These are phyloP conservation scores for Bassia scoparia DNA, from an alignment of 148 eudicot species.

Conservation along the genomic window DNA sequence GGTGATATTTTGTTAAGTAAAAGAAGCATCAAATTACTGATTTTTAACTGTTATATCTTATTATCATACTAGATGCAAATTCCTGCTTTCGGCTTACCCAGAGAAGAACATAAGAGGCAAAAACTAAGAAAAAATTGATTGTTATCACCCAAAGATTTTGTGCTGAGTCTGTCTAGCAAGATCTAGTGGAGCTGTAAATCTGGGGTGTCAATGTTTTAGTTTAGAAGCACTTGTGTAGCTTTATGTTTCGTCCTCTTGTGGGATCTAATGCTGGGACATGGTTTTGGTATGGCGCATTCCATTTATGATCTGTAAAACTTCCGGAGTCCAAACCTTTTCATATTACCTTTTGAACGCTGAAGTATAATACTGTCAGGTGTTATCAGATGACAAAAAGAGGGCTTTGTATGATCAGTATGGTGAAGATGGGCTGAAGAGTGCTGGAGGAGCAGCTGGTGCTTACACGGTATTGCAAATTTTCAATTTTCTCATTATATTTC, in stretches of 20 bases:
- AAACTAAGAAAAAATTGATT: background rate
- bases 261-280: slow-evolving; percentile 1
- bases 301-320: slow-evolving; percentile 9
- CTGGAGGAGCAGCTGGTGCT: slow-evolving; percentile 76
- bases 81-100: background rate
- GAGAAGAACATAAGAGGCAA: background rate
- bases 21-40: background rate
- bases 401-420: slow-evolving; percentile 95
- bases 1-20: background rate
- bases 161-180: background rate
- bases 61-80: background rate
- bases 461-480: slow-evolving; percentile 61
- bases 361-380: slow-evolving; percentile 69
- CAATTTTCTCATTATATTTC: slow-evolving; percentile 2
- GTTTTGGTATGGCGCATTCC: background rate
- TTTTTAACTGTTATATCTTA: background rate
- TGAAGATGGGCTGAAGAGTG: slow-evolving; percentile 92
- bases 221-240: background rate
- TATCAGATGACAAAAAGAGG: slow-evolving; percentile 98
- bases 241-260: background rate
- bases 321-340: background rate
- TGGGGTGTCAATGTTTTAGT: background rate
- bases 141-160: background rate
- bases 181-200: background rate
- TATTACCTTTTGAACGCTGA: slow-evolving; percentile 42